A percentile compares a stretch with the other conserved stretches of the same genome.
Conservation (phyloP, 192 early-diverging fungal genomes). For the Backusella parvicylindrica region DNA sequence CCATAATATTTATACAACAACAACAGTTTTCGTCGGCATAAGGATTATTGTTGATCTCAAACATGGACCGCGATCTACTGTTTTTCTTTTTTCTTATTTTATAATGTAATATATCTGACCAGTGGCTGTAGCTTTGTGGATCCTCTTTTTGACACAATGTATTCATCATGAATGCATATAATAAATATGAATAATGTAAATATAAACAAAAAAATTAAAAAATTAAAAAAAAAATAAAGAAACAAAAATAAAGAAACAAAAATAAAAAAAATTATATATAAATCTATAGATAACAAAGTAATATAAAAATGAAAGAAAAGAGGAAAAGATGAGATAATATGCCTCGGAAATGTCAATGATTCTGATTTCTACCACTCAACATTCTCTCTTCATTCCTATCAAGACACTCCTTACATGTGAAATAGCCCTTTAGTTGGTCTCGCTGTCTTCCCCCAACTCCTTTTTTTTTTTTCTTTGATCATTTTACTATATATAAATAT, state of each 20-base stretch:
- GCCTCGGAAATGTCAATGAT: neutral
- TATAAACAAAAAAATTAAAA: neutral
- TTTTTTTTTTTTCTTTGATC: neutral
- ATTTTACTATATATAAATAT: neutral
- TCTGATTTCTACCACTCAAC: slow-evolving; percentile 1
- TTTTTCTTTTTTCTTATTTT: slow-evolving; percentile 6
- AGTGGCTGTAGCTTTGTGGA: neutral
- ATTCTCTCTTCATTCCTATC: slow-evolving; percentile 1
- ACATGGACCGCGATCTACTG: slow-evolving; percentile 4
- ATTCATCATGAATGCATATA: neutral
- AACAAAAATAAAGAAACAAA: neutral
- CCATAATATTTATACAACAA: slow-evolving; percentile 2
- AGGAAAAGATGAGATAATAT: neutral
- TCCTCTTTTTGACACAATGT: neutral
- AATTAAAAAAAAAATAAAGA: neutral
- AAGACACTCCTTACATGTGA: neutral
- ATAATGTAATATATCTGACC: slow-evolving; percentile 7
- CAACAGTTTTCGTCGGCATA: slow-evolving; percentile 2
- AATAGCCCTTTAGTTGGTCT: neutral
- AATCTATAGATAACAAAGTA: neutral
- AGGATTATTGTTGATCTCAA: neutral
- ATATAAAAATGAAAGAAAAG: neutral
- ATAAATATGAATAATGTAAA: neutral
- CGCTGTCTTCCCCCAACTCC: neutral
- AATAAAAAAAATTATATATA: neutral